A percentile compares a stretch with the other conserved stretches of the same genome.
These are phyloP conservation scores for Picea glauca DNA, from an alignment of 75 land plant species.

Conservation along the genomic window DNA sequence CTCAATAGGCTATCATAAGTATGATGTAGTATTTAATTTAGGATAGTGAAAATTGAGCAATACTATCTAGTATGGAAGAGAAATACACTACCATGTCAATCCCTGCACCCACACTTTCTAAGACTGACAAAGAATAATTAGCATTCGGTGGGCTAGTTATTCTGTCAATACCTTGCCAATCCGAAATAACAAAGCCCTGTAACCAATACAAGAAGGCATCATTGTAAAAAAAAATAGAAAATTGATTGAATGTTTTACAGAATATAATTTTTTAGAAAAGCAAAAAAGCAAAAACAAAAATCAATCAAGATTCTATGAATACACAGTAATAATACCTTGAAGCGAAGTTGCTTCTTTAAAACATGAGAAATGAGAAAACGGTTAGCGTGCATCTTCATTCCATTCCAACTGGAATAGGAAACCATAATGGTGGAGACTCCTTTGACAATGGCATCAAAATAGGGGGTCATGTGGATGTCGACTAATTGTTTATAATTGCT, in stretches of 20 bases:
- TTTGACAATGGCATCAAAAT: constrained; percentile 41
- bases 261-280: not conserved
- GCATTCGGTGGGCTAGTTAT: constrained; percentile 51
- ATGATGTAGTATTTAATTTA: not conserved
- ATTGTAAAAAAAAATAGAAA: too few species aligned
- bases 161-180: constrained; percentile 67
- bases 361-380: constrained; percentile 35
- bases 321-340: constrained; percentile 32
- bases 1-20: not conserved
- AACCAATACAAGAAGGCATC: not conserved
- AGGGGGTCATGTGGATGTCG: constrained; percentile 71
- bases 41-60: too few species aligned
- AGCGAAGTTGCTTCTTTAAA: constrained; percentile 46
- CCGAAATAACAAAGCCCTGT: constrained; percentile 73
- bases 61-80: too few species aligned
- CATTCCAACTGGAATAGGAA: constrained; percentile 79
- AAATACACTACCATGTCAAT: constrained; percentile 53
- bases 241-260: not conserved
- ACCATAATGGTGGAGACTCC: constrained; percentile 76
- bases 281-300: not conserved
- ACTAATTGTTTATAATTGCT: constrained; percentile 38
- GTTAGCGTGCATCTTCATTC: constrained; percentile 77
- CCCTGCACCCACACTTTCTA: constrained; percentile 44
- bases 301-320: not conserved
- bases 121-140: constrained; percentile 57